Percentiles rank a stretch among this genome's conserved stretches.
Conservation (phyloP, 108 stramenopile species). For the Cyclotella atomus region DNA sequence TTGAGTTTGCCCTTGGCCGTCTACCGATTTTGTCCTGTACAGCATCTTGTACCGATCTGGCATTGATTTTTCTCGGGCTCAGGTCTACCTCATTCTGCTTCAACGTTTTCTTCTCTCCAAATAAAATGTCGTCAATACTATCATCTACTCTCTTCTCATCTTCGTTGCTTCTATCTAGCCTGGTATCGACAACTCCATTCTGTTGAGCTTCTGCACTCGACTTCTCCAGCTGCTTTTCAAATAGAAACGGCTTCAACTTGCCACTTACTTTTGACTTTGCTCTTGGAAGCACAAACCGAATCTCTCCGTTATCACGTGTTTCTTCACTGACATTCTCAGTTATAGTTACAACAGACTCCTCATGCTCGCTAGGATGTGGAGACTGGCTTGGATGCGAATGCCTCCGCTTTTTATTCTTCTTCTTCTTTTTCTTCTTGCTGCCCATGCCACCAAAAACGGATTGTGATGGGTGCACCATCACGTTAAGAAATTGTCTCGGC, state of each 20-base stretch:
- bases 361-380: not conserved
- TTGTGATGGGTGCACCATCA: not conserved
- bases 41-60: slow-evolving; percentile 76
- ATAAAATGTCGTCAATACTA: slow-evolving; percentile 45
- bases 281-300: slow-evolving; percentile 36
- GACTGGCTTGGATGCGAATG: not conserved
- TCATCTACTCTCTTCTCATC: not conserved
- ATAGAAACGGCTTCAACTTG: slow-evolving; percentile 21
- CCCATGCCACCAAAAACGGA: slow-evolving; percentile 32
- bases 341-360: not conserved
- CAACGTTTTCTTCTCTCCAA: not conserved
- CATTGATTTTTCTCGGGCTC: slow-evolving; percentile 24
- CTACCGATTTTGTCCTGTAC: slow-evolving; percentile 70
- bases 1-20: slow-evolving; percentile 81
- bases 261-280: slow-evolving; percentile 1
- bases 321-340: not conserved
- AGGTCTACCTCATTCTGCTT: not conserved
- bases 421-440: slow-evolving; percentile 26
- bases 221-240: slow-evolving; percentile 8
- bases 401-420: slow-evolving; percentile 11
- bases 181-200: not conserved
- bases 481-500: not conserved
- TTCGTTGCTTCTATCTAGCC: not conserved
- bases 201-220: not conserved
- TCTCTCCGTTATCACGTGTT: slow-evolving; percentile 13